Evolutionary conservation across 2,329 filamentous ascomycete species (phyloP).

Genomic region (Sporothrix dimorphospora): DNA sequence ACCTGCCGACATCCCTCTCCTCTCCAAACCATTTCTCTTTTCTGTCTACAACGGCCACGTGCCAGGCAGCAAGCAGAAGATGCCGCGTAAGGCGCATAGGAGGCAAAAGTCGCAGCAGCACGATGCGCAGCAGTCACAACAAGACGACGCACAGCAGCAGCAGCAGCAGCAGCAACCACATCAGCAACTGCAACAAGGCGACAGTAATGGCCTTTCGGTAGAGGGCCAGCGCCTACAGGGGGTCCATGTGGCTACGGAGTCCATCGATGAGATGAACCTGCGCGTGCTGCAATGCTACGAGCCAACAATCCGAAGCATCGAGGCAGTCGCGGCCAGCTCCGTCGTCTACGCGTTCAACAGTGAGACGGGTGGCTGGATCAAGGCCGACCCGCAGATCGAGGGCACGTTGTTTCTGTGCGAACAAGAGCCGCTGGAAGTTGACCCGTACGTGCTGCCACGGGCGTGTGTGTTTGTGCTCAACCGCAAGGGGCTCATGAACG

Average conservation of each 20-base stretch:
- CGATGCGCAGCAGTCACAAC: background rate
- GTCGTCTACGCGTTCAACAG: constrained; percentile 81
- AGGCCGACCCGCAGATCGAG: constrained; percentile 69
- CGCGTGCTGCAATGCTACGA: constrained; percentile 81
- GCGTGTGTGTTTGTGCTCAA: constrained; percentile 74
- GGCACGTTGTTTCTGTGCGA: constrained; percentile 89
- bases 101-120: constrained; percentile 21
- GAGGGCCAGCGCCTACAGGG: background rate
- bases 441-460: constrained; percentile 44
- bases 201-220: background rate
- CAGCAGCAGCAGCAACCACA: constrained; percentile 10
- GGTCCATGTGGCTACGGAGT: background rate
- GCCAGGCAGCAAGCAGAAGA: background rate
- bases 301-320: constrained; percentile 71
- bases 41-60: no score
- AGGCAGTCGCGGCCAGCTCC: constrained; percentile 81
- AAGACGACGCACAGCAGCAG: background rate
- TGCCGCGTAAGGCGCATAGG: constrained; percentile 2
- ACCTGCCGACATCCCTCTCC: background rate
- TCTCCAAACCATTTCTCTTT: background rate
- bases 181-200: constrained; percentile 34
- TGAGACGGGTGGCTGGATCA: constrained; percentile 73
- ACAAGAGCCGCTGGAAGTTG: constrained; percentile 50
- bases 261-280: constrained; percentile 71
- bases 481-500: constrained; percentile 70